Evolutionary conservation across 148 eudicot genomes (phyloP).

Genomic region (Chenopodium suecicum): DNA sequence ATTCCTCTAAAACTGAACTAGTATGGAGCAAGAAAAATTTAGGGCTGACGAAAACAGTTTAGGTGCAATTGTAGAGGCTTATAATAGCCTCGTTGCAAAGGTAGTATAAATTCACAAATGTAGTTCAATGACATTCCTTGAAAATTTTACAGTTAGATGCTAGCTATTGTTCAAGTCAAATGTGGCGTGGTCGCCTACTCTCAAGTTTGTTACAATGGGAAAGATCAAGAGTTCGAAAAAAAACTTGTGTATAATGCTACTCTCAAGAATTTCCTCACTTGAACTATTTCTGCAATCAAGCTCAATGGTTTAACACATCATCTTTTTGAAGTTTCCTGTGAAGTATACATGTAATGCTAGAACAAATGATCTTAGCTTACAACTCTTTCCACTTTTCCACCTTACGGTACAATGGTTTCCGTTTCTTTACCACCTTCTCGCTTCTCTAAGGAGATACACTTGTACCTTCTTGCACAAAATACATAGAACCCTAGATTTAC

Average conservation of each 20-base stretch:
- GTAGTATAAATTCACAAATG: neutral
- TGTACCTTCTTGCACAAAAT: slow-evolving; percentile 50
- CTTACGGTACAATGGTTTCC: slow-evolving; percentile 28
- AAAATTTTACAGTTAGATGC: neutral
- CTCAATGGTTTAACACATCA: slow-evolving; percentile 11
- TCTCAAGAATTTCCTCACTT: neutral
- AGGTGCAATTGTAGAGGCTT: neutral
- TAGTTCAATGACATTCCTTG: neutral
- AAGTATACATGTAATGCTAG: slow-evolving; percentile 11
- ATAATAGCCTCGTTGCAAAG: neutral
- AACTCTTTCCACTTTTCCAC: neutral
- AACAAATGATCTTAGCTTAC: slow-evolving; percentile 9
- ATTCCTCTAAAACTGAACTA: too few species aligned
- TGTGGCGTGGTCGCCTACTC: neutral
- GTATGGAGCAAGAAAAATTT: neutral
- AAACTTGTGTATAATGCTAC: slow-evolving; percentile 11
- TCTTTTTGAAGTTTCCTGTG: neutral
- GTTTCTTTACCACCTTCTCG: slow-evolving; percentile 25
- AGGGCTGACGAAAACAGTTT: too few species aligned
- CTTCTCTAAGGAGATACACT: slow-evolving; percentile 39
- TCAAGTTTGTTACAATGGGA: slow-evolving; percentile 17
- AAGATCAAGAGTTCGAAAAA: neutral
- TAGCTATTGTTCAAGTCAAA: neutral
- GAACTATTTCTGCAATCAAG: slow-evolving; percentile 18
- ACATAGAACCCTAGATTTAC: slow-evolving; percentile 44